Evolutionary conservation across 768 basidiomycete genomes (phyloP), one percentile per base, ranked within the genome.

Genomic region (Suillus tomentosus): DNA sequence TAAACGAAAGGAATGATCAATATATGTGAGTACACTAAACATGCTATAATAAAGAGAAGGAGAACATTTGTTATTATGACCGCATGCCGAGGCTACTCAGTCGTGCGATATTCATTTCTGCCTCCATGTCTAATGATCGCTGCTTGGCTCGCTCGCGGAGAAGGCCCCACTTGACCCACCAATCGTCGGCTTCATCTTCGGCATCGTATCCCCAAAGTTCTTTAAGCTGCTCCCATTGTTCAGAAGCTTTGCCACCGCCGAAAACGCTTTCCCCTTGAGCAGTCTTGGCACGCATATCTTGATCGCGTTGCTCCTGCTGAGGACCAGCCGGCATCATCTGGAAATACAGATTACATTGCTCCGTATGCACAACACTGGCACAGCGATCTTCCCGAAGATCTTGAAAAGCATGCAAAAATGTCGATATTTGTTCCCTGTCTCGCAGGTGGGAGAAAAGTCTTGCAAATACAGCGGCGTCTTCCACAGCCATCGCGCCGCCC

Each of bases 381-480:
- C 79, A 83, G n/a, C 86, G 81, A 9, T 77, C 76, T 69, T 85
- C 80, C 48, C 87, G 79, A 61, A 87, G 77, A 63, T 88, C 87
- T 70, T 88, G 84, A 69, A 84, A 82, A 11, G 84, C 87, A 37
- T 78, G 72, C 61, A 88, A 73, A 56, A 89, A 74, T 15, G 79
- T 79, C 1, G 82, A 75, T 42, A 89, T 76, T 67, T 89, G 84
- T 5, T 80, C 78, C 55, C 73, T 72, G 45, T 76, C 69, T 53
- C 78, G 76, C 4, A 89, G 77, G 58, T 82, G 80, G 22, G 84
- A 80, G 70, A 89, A 88, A n/a, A 89, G 79, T 56, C 78, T 81
- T 22, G 83, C 86, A 19, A 89, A 73, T 5, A 84, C 82, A 62
- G 85, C 84, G 0, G 87, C 86, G 66, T 89, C 89, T 74, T 90